Percentiles rank a stretch among this genome's conserved stretches.
phyloP scores from a whole-genome alignment of 768 basidiomycete species.

The Suillus decipiens region DNA sequence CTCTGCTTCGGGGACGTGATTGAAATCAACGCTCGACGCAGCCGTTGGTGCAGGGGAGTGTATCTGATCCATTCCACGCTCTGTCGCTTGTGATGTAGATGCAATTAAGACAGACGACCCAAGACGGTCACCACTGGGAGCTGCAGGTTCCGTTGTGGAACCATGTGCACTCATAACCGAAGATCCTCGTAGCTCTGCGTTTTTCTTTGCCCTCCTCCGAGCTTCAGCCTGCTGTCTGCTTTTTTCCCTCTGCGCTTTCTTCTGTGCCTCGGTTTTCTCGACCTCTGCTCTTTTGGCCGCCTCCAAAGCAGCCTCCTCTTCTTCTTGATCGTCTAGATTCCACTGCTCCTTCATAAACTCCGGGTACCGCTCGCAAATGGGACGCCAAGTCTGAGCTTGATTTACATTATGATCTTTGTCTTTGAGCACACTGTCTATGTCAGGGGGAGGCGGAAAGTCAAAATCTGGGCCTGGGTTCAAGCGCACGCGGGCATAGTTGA shows the following conservation, averaged over 20 bases:
- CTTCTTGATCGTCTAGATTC: slow-evolving; percentile 74
- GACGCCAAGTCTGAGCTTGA: slow-evolving; percentile 61
- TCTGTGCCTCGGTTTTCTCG: slow-evolving; percentile 40
- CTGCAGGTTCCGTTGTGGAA: slow-evolving; percentile 31
- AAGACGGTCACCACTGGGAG: slow-evolving; percentile 26
- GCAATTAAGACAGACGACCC: slow-evolving; percentile 28
- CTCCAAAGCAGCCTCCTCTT: slow-evolving; percentile 58
- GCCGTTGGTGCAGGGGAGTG: slow-evolving; percentile 55
- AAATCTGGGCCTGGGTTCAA: slow-evolving; percentile 93
- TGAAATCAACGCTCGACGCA: slow-evolving; percentile 48
- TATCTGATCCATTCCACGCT: slow-evolving; percentile 35
- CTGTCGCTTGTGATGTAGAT: slow-evolving; percentile 24
- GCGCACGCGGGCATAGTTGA: slow-evolving; percentile 81
- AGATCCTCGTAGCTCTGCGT: slow-evolving; percentile 23
- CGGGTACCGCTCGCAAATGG: slow-evolving; percentile 79
- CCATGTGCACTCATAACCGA: slow-evolving; percentile 26
- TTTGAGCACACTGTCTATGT: slow-evolving; percentile 67
- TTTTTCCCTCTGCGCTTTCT: slow-evolving; percentile 46
- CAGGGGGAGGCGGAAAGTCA: slow-evolving; percentile 73
- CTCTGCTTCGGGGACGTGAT: slow-evolving; percentile 40
- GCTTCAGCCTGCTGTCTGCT: slow-evolving; percentile 55
- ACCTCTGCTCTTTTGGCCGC: slow-evolving; percentile 44
- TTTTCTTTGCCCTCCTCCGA: slow-evolving; percentile 49
- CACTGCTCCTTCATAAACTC: slow-evolving; percentile 87
- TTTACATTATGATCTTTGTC: slow-evolving; percentile 32